Evolutionary conservation across 1,284 basidiomycete genomes (phyloP).

Genomic region (Boletus subluridellus): DNA sequence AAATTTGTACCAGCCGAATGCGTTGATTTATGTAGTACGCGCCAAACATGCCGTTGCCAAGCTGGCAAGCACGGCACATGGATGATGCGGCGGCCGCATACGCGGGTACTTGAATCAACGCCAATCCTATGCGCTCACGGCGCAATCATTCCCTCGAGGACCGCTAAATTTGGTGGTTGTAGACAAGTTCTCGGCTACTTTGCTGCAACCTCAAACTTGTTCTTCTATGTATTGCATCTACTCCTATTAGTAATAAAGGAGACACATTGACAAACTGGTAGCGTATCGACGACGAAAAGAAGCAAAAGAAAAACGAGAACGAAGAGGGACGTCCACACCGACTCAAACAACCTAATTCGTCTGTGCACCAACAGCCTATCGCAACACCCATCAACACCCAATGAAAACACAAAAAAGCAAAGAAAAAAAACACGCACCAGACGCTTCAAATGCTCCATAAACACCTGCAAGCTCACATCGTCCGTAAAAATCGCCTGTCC

Average conservation of each 20-base stretch:
- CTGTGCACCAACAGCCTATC: constrained; percentile 68
- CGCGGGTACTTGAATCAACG: no score
- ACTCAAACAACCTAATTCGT: constrained; percentile 46
- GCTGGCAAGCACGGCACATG: no score
- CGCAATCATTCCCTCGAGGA: no score
- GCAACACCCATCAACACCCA: constrained; percentile 2
- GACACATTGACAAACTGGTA: constrained; percentile 11
- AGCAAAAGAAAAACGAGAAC: neutral
- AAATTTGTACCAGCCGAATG: neutral
- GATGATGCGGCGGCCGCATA: no score
- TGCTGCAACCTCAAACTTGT: neutral
- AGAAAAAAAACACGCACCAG: constrained; percentile 50
- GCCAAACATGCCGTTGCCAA: no score
- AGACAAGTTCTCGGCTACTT: no score
- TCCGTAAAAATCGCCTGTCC: constrained; percentile 98
- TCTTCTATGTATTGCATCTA: constrained; percentile 18
- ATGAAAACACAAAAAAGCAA: neutral
- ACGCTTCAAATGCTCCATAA: constrained; percentile 93
- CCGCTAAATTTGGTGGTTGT: no score
- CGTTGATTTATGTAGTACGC: neutral
- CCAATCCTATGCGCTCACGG: no score
- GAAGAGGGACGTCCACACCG: neutral
- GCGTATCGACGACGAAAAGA: constrained; percentile 11
- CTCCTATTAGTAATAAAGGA: constrained; percentile 12
- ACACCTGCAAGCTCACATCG: constrained; percentile 95